Percentiles rank a stretch among this genome's conserved stretches.
These are phyloP conservation scores for Eutrema salsugineum DNA, from an alignment of 441 rosid genomes.

Conservation along the genomic window DNA sequence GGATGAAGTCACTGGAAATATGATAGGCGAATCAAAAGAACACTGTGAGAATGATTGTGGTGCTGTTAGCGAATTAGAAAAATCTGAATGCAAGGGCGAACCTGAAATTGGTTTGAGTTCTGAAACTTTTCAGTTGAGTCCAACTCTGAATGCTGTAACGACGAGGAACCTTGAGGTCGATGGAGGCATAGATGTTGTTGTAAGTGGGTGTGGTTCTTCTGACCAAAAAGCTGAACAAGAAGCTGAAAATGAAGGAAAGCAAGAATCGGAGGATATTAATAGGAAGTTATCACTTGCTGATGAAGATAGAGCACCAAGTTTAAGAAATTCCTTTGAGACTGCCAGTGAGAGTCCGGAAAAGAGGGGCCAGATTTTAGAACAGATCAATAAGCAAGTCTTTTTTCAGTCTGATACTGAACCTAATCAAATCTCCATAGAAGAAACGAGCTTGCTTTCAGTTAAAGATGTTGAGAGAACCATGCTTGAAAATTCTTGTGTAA, in stretches of 20 bases:
- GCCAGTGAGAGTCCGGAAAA: constrained; percentile 28
- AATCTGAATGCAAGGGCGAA: constrained; percentile 18
- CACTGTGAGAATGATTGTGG: neutral
- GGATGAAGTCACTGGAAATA: neutral
- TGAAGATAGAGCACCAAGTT: constrained; percentile 36
- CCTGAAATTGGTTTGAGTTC: constrained; percentile 24
- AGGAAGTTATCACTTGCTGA: constrained; percentile 34
- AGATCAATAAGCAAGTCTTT: constrained; percentile 32
- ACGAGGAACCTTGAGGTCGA: constrained; percentile 2
- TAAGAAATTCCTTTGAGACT: constrained; percentile 32
- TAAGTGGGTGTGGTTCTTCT: neutral
- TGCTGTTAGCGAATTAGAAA: constrained; percentile 13
- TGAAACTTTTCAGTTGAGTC: constrained; percentile 2
- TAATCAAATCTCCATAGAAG: constrained; percentile 3
- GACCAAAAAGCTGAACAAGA: constrained; percentile 1
- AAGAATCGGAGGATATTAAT: constrained; percentile 6
- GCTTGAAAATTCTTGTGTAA: neutral
- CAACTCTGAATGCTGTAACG: neutral
- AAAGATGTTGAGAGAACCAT: constrained; percentile 1
- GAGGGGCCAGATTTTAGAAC: constrained; percentile 28
- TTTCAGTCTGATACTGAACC: constrained; percentile 40
- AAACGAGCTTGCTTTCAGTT: constrained; percentile 2
- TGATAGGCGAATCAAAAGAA: neutral
- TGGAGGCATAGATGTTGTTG: neutral
- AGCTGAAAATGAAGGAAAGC: constrained; percentile 17